A percentile compares a stretch with the other conserved stretches of the same genome.
Conservation (phyloP, 139 green algal genomes). For the Dunaliella primolecta region DNA sequence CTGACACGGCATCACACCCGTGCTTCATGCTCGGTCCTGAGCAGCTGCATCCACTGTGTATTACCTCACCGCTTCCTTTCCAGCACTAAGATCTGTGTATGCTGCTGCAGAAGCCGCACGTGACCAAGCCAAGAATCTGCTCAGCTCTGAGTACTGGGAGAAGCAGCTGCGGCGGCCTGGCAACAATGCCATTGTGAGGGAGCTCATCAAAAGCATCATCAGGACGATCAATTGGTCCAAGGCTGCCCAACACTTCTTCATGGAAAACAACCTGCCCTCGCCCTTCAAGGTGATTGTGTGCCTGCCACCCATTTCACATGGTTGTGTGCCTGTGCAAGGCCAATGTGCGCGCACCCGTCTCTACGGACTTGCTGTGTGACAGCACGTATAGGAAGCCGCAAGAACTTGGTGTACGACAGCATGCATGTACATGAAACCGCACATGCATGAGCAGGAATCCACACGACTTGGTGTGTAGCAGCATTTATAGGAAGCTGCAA, state of each 20-base stretch:
- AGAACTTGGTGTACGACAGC: too few species aligned
- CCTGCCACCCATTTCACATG: neutral
- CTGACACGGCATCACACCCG: too few species aligned
- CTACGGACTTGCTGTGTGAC: too few species aligned
- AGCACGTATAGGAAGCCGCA: too few species aligned
- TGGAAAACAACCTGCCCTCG: slow-evolving; percentile 24
- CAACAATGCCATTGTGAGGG: neutral
- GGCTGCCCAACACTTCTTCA: slow-evolving; percentile 6
- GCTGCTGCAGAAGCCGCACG: neutral
- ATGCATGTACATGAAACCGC: too few species aligned
- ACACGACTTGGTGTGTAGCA: too few species aligned
- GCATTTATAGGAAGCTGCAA: too few species aligned
- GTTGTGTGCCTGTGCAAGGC: too few species aligned
- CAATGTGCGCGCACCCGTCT: too few species aligned
- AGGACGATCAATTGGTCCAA: neutral
- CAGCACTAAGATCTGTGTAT: too few species aligned
- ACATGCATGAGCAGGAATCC: too few species aligned
- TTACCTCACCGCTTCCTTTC: neutral
- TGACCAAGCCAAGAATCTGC: neutral
- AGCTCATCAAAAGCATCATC: neutral
- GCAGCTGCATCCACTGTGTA: neutral
- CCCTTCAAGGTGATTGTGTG: slow-evolving; percentile 23
- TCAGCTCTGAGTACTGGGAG: slow-evolving; percentile 6
- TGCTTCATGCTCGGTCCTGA: too few species aligned
- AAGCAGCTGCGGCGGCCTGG: slow-evolving; percentile 18